A percentile compares a stretch with the other conserved stretches of the same genome.
phyloP scores from a whole-genome alignment of 192 early-diverging fungal genomes.

The Mortierella claussenii region DNA sequence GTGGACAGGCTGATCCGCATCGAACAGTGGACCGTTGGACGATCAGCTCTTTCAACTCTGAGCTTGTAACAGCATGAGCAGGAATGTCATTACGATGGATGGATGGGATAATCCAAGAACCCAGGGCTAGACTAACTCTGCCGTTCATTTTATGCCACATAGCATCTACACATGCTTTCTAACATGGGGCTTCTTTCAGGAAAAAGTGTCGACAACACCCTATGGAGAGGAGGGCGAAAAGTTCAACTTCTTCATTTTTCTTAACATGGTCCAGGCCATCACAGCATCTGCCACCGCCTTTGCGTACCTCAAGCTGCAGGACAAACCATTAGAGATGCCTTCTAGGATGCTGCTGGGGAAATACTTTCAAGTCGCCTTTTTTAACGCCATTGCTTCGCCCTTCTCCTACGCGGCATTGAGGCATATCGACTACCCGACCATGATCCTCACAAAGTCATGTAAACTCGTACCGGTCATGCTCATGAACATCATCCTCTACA shows the following conservation, averaged over 20 bases:
- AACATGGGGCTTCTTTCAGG: conserved; percentile 95
- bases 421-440: conserved; percentile 97
- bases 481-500: conserved; percentile 95
- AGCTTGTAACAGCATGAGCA: too few species aligned
- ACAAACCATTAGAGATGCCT: conserved; percentile 52
- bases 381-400: conserved; percentile 81
- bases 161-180: conserved; percentile 96
- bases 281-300: conserved; percentile 80
- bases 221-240: conserved; percentile 75
- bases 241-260: conserved; percentile 93
- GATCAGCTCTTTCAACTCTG: too few species aligned
- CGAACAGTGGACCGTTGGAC: too few species aligned
- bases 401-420: conserved; percentile 94
- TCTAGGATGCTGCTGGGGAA: conserved; percentile 62
- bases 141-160: neutral
- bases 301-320: conserved; percentile 71
- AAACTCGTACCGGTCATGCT: conserved; percentile 96
- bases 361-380: conserved; percentile 83
- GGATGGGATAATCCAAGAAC: too few species aligned
- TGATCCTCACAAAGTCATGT: conserved; percentile 97
- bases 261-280: conserved; percentile 90
- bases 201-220: conserved; percentile 86
- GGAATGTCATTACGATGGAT: too few species aligned
- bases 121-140: neutral
- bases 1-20: too few species aligned